phyloP scores from a whole-genome alignment of 75 land plant species.

The Selaginella moellendorffii region DNA sequence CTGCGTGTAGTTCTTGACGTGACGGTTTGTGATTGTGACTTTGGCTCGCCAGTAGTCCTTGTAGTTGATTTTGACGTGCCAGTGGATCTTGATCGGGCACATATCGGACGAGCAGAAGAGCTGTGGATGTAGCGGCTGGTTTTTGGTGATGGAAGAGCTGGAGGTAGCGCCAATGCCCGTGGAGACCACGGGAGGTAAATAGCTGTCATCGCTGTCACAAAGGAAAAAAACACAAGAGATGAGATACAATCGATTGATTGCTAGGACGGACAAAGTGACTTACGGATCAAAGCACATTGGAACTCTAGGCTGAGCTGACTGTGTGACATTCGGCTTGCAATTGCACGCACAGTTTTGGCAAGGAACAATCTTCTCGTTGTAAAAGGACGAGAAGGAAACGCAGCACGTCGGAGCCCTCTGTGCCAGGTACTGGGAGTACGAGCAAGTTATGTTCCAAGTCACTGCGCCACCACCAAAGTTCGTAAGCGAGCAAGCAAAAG shows the following conservation, averaged over 20 bases:
- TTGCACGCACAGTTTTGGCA: conserved; percentile 65
- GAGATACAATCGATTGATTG: neutral
- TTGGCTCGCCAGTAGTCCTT: conserved; percentile 8
- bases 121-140: neutral
- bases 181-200: neutral
- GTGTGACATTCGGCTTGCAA: conserved; percentile 8
- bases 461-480: conserved; percentile 26
- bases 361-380: conserved; percentile 44
- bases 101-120: conserved; percentile 22
- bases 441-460: conserved; percentile 79
- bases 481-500: neutral
- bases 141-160: neutral
- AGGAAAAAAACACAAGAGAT: neutral
- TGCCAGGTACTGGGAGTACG: conserved; percentile 56
- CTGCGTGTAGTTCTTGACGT: conserved; percentile 1
- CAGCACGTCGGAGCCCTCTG: conserved; percentile 49
- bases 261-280: neutral
- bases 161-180: neutral
- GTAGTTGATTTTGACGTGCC: conserved; percentile 9
- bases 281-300: conserved; percentile 10
- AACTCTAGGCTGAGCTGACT: neutral
- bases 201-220: conserved; percentile 9
- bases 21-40: conserved; percentile 6
- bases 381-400: conserved; percentile 72
- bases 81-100: conserved; percentile 20